These are phyloP conservation scores for Zymoseptoria passerinii DNA, from an alignment of 2,329 filamentous ascomycete species.

Conservation along the genomic window DNA sequence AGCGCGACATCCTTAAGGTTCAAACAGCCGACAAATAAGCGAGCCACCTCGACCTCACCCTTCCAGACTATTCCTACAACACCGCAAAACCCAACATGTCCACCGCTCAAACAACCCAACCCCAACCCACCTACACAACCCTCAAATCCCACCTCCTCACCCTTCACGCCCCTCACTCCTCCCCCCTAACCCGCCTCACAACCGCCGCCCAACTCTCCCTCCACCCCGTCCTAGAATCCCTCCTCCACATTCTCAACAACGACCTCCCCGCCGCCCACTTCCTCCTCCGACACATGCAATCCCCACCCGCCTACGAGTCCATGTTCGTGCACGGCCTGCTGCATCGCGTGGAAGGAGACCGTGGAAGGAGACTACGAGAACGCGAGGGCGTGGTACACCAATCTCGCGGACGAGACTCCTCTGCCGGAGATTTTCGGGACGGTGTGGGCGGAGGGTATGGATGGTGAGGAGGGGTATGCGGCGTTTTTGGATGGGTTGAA, in stretches of 20 bases:
- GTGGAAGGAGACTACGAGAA: constrained; percentile 46
- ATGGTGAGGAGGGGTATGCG: constrained; percentile 18
- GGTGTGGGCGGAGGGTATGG: constrained; percentile 28
- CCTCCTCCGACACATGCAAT: constrained; percentile 45
- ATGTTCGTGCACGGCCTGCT: constrained; percentile 47
- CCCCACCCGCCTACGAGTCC: constrained; percentile 40
- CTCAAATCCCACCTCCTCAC: neutral
- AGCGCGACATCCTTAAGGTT: too few relatives aligned
- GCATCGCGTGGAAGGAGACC: constrained; percentile 44
- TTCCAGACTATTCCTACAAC: too few relatives aligned
- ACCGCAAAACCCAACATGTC: neutral
- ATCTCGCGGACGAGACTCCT: constrained; percentile 30
- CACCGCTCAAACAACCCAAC: neutral
- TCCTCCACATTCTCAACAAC: constrained; percentile 45
- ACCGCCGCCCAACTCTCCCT: constrained; percentile 22
- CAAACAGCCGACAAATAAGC: too few relatives aligned
- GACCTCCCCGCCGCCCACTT: constrained; percentile 46
- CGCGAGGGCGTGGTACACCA: constrained; percentile 41
- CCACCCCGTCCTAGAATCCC: constrained; percentile 43
- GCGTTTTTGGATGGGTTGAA: constrained; percentile 33
- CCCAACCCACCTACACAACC: neutral
- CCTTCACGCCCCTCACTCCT: constrained; percentile 12
- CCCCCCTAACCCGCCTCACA: constrained; percentile 20
- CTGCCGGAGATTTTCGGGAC: constrained; percentile 26
- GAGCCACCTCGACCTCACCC: too few relatives aligned